A percentile compares a stretch with the other conserved stretches of the same genome.
Conservation (phyloP, 2,329 filamentous ascomycete genomes). For the Arthrobotrys pseudoclavata region DNA sequence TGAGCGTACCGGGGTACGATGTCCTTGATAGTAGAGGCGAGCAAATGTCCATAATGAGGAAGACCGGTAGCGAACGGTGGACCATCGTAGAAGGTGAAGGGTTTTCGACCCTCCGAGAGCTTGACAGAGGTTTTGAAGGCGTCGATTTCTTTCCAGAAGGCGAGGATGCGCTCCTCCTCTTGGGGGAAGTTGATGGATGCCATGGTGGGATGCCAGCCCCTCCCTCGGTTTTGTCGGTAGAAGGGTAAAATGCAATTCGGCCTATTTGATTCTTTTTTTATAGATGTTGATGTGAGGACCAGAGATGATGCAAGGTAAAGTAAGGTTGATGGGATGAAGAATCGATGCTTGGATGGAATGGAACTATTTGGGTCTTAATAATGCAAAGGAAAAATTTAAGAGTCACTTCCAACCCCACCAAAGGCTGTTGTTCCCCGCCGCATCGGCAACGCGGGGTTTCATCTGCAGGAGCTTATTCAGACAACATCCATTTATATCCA, state of each 20-base stretch:
- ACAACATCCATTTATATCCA: too few species aligned
- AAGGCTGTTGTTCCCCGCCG: conserved; percentile 28
- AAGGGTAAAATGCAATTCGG: conserved; percentile 1
- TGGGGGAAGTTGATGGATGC: conserved; percentile 95
- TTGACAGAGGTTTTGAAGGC: conserved; percentile 79
- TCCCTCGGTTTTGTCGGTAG: conserved; percentile 32
- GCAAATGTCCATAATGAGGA: conserved; percentile 80
- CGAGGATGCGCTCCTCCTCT: conserved; percentile 87
- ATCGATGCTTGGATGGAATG: conserved; percentile 17
- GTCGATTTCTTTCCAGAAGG: conserved; percentile 89
- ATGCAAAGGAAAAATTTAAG: conserved; percentile 33
- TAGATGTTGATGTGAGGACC: not conserved
- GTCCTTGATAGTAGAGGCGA: conserved; percentile 96
- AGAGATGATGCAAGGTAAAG: not conserved
- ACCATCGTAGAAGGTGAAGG: conserved; percentile 95
- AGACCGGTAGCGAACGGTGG: conserved; percentile 81
- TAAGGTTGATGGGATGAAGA: conserved; percentile 11
- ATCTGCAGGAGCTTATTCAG: not conserved
- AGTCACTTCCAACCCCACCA: conserved; percentile 52
- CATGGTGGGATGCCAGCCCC: conserved; percentile 61
- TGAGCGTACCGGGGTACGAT: conserved; percentile 97
- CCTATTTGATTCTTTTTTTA: not conserved
- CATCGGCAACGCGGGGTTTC: conserved; percentile 45
- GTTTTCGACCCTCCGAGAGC: conserved; percentile 83
- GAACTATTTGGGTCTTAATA: not conserved